Evolutionary conservation across 2,329 filamentous ascomycete species (phyloP), one percentile per base, ranked within the genome.

Genomic region (Chrysosporium queenslandicum): DNA sequence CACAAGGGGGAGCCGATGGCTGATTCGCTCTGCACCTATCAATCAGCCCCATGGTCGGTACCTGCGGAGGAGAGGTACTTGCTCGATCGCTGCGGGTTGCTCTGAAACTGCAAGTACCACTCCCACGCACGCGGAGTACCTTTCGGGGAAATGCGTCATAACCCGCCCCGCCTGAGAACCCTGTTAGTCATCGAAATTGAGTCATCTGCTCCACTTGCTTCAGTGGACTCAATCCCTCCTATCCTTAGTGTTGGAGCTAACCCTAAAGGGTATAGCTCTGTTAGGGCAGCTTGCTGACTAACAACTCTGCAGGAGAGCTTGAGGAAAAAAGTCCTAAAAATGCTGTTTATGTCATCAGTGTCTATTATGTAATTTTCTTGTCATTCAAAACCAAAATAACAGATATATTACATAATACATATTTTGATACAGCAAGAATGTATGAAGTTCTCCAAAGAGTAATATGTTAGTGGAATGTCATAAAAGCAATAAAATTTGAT

Each of bases 91-190:
- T n/a, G 25, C 12, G 25, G 16, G 2, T 21, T 20, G 41, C 40
- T 14, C 20, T 46, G 30, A 39, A 32, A 29, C 49, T 29, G 29
- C 30, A 46, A 23, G 48, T 43, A 45, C 39, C 41, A 34, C 27
- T 32, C 14, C 34, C 36, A 11, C 16, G 4, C 9, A 14, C 32
- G 7, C 27, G 34, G 12, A 16, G 36, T 30, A 21, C 34, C 37
- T 29, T 20, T 40, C 46, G 23, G 36, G 46, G 23, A 37, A 46
- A 34, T 46, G 34, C 50, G 50, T 53, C 50, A 53, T 53, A 34
- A 20, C 18, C n/a, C 34, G 34, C 34, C 34, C 34, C 34, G 18
- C 40, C 25, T 46, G 25, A 7, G 11, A 40, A 51, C 29, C 25
- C 12, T 45, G 29, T 52, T 52, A 39, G 42, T 43, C 39, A 43